A percentile compares a stretch with the other conserved stretches of the same genome.
Conservation (phyloP, 2,329 filamentous ascomycete species). For the Verticillium dahliae region DNA sequence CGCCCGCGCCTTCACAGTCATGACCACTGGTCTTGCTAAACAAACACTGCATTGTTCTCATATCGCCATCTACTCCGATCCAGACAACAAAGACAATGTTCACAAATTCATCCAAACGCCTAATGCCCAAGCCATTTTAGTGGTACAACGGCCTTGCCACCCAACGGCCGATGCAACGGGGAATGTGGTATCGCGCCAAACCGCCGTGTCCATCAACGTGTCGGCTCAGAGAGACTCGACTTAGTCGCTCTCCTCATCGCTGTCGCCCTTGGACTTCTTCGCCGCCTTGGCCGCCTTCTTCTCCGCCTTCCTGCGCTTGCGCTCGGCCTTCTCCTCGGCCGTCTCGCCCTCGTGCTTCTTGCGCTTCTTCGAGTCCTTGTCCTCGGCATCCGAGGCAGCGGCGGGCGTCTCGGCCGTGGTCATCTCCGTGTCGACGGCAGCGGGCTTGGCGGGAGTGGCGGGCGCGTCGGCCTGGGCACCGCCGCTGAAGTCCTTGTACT, state of each 20-base stretch:
- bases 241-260: slow-evolving; percentile 48
- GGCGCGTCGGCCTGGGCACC: slow-evolving; percentile 38
- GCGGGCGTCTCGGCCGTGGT: slow-evolving; percentile 21
- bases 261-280: slow-evolving; percentile 46
- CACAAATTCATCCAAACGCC: slow-evolving; percentile 6
- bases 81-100: neutral
- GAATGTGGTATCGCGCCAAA: slow-evolving; percentile 3
- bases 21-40: neutral
- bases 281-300: slow-evolving; percentile 52
- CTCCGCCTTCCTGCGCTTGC: slow-evolving; percentile 53
- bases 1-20: neutral
- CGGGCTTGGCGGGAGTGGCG: slow-evolving; percentile 32
- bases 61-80: neutral
- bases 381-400: slow-evolving; percentile 29
- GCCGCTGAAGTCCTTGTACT: slow-evolving; percentile 85
- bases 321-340: slow-evolving; percentile 58
- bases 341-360: slow-evolving; percentile 80
- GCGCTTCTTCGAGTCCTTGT: slow-evolving; percentile 59
- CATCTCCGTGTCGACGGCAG: slow-evolving; percentile 21
- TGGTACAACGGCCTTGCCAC: slow-evolving; percentile 12
- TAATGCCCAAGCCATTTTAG: slow-evolving; percentile 15
- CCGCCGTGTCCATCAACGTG: neutral
- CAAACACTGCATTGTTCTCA: neutral
- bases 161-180: slow-evolving; percentile 8
- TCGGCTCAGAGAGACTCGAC: slow-evolving; percentile 6